A percentile compares a stretch with the other conserved stretches of the same genome.
These are phyloP conservation scores for Leccinum obscurum DNA, from an alignment of 768 basidiomycete species.

Conservation along the genomic window DNA sequence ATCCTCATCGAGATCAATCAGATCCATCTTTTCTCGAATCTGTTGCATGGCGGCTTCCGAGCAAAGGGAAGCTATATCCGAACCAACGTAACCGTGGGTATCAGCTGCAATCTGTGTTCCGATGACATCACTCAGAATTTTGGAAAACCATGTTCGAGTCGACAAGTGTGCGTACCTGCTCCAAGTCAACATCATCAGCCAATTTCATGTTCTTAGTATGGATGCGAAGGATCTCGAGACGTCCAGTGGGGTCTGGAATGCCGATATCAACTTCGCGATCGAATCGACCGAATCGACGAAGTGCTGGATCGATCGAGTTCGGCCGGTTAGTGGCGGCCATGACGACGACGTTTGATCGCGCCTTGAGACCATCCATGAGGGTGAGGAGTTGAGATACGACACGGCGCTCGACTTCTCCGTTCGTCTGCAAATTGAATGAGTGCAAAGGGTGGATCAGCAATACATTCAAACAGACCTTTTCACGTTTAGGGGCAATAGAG, in stretches of 20 bases:
- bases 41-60: constrained; percentile 99
- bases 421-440: constrained; percentile 59
- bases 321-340: constrained; percentile 99
- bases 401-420: constrained; percentile 99
- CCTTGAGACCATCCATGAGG: constrained; percentile 98
- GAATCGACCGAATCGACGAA: constrained; percentile 98
- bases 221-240: constrained; percentile 97
- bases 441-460: not conserved
- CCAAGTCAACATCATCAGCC: constrained; percentile 93
- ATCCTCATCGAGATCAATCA: constrained; percentile 94
- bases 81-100: constrained; percentile 99
- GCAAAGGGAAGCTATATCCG: constrained; percentile 95
- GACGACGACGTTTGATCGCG: constrained; percentile 98
- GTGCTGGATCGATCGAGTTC: constrained; percentile 98
- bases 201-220: constrained; percentile 99
- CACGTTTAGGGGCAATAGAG: constrained; percentile 99
- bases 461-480: constrained; percentile 65
- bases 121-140: constrained; percentile 8
- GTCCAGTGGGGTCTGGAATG: constrained; percentile 98
- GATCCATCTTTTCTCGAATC: constrained; percentile 99
- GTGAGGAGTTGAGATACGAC: constrained; percentile 98
- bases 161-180: constrained; percentile 56
- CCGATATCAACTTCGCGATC: constrained; percentile 99
- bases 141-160: not conserved
- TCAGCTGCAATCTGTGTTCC: constrained; percentile 88